These are phyloP conservation scores for Ceratocystis papillata DNA, from an alignment of 2,329 filamentous ascomycete genomes.

Conservation along the genomic window DNA sequence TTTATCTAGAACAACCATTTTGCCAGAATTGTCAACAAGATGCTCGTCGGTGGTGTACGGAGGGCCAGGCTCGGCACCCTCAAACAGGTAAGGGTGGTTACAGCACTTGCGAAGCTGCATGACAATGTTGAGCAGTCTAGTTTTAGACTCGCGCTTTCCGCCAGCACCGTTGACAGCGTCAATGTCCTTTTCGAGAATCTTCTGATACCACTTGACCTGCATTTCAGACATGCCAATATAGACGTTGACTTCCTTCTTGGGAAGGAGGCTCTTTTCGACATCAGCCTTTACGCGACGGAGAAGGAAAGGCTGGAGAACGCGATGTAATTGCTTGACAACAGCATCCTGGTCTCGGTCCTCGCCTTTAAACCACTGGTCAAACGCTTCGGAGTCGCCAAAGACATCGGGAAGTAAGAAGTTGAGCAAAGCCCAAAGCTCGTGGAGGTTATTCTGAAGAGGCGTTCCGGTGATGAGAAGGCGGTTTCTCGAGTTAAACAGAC, in stretches of 20 bases:
- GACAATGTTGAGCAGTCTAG: conserved; percentile 90
- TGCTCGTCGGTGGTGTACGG: conserved; percentile 98
- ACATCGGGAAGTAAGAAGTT: conserved; percentile 98
- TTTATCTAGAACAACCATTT: conserved; percentile 95
- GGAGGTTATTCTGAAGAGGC: conserved; percentile 92
- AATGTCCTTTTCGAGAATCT: conserved; percentile 97
- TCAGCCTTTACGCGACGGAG: conserved; percentile 93
- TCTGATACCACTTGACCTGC: conserved; percentile 98
- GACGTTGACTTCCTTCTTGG: conserved; percentile 94
- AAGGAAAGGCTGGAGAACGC: conserved; percentile 83
- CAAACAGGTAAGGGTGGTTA: conserved; percentile 96
- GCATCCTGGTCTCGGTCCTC: conserved; percentile 87
- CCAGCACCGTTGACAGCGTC: conserved; percentile 95
- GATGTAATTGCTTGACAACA: conserved; percentile 89
- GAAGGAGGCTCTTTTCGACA: conserved; percentile 92
- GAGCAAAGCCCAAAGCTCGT: conserved; percentile 93
- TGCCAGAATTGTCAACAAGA: conserved; percentile 82
- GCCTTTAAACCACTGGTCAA: conserved; percentile 94
- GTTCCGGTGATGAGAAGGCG: conserved; percentile 92
- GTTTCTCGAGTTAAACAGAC: conserved; percentile 90
- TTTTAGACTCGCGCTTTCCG: conserved; percentile 96
- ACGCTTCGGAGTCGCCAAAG: conserved; percentile 91
- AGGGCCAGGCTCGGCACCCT: conserved; percentile 91
- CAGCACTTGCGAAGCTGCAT: conserved; percentile 99
- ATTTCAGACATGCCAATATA: conserved; percentile 99